These are phyloP conservation scores for Mortierella sp. DNA, from an alignment of 371 early-diverging fungal species.

Conservation along the genomic window DNA sequence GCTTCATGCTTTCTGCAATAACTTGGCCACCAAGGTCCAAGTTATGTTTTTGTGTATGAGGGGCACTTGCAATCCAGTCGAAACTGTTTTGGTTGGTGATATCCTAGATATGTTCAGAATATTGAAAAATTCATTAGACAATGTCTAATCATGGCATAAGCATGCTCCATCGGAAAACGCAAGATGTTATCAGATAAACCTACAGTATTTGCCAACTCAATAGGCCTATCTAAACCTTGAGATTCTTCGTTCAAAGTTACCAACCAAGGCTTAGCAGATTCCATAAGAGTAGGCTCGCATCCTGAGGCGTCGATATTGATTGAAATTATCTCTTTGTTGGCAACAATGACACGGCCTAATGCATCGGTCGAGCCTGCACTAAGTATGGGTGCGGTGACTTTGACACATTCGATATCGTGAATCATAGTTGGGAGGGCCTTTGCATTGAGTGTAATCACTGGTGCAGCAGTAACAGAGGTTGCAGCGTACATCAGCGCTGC, in stretches of 20 bases:
- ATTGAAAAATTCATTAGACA: no score
- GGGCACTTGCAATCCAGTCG: background rate
- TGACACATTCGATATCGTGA: background rate
- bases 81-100: background rate
- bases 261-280: conserved; percentile 1
- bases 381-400: background rate
- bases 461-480: conserved; percentile 1
- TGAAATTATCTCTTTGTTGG: background rate
- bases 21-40: background rate
- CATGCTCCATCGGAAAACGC: background rate
- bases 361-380: background rate
- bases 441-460: background rate
- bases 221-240: background rate
- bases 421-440: background rate
- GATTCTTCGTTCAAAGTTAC: background rate
- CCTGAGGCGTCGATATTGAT: conserved; percentile 1
- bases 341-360: background rate
- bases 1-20: background rate
- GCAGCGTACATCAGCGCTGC: background rate
- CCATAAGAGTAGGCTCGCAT: background rate
- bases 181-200: background rate
- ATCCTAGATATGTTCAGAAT: background rate
- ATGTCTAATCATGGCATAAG: no score
- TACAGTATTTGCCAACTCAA: conserved; percentile 6
- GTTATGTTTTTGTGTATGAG: background rate